phyloP scores from a whole-genome alignment of 257 asterid species.

The Nicotiana undulata region DNA sequence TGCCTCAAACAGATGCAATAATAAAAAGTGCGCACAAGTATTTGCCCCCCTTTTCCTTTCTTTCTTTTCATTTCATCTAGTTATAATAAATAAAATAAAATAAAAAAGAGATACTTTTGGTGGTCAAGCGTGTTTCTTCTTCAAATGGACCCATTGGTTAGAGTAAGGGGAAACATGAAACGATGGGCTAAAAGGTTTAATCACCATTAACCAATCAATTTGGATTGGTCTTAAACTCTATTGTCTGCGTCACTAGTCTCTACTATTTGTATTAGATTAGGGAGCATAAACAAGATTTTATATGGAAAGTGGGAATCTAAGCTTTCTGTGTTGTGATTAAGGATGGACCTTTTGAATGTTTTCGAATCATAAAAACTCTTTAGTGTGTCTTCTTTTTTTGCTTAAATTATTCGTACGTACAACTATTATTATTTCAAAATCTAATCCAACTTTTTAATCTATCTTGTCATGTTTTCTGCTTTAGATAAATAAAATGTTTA shows the following conservation, averaged over 20 bases:
- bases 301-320: conserved; percentile 19
- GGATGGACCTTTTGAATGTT: conserved; percentile 12
- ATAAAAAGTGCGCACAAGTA: conserved; percentile 1
- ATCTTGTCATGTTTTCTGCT: conserved; percentile 47
- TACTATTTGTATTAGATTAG: conserved; percentile 25
- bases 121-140: conserved; percentile 21
- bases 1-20: neutral
- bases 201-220: conserved; percentile 44
- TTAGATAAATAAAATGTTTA: conserved; percentile 16
- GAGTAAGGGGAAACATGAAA: conserved; percentile 43
- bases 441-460: conserved; percentile 24
- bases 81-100: too few relatives aligned
- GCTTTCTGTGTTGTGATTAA: conserved; percentile 14
- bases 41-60: neutral
- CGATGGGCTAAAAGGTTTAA: conserved; percentile 63
- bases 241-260: conserved; percentile 22
- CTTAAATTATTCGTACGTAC: neutral
- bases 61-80: neutral
- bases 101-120: conserved; percentile 30
- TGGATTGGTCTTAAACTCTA: conserved; percentile 17
- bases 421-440: neutral
- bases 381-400: neutral
- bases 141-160: conserved; percentile 35
- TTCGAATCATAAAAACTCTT: conserved; percentile 14
- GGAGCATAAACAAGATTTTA: conserved; percentile 30